Conservation (phyloP, 1,284 basidiomycete genomes). For the Cryptococcus wingfieldii region DNA sequence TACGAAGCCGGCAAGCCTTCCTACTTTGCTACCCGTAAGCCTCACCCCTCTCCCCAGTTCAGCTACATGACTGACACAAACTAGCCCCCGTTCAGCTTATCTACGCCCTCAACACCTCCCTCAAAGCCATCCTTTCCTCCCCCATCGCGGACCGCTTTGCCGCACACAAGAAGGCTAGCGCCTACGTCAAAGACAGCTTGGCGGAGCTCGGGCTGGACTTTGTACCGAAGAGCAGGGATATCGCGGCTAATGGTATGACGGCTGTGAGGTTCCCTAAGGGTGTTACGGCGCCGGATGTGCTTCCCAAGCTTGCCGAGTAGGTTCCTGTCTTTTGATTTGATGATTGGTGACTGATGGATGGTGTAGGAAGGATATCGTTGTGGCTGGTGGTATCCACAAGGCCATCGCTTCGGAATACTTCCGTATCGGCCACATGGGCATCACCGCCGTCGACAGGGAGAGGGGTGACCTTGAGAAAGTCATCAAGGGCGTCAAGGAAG, state of each 20-base stretch:
- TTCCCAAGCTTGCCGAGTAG: slow-evolving; percentile 55
- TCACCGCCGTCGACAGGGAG: slow-evolving; percentile 65
- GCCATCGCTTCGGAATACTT: slow-evolving; percentile 69
- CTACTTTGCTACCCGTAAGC: slow-evolving; percentile 82
- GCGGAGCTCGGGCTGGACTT: slow-evolving; percentile 65
- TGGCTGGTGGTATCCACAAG: slow-evolving; percentile 86
- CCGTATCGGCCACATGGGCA: slow-evolving; percentile 74
- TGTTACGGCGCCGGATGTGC: slow-evolving; percentile 64
- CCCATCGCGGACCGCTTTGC: slow-evolving; percentile 74
- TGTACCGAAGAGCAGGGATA: slow-evolving; percentile 60
- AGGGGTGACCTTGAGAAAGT: slow-evolving; percentile 75
- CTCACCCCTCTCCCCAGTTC: neutral
- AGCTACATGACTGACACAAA: neutral
- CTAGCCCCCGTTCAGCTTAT: slow-evolving; percentile 78
- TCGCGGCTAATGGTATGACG: slow-evolving; percentile 90
- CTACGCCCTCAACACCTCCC: slow-evolving; percentile 79
- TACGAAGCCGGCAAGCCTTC: slow-evolving; percentile 58
- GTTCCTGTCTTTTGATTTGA: neutral
- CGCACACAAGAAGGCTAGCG: slow-evolving; percentile 68
- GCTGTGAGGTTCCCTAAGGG: slow-evolving; percentile 76
- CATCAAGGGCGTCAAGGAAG: slow-evolving; percentile 61
- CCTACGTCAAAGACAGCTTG: slow-evolving; percentile 69
- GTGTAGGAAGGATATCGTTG: slow-evolving; percentile 62
- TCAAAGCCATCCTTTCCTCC: slow-evolving; percentile 63
- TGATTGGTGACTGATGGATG: neutral